Evolutionary conservation across 2,329 filamentous ascomycete genomes (phyloP).

Genomic region (Pseudogymnoascus sp.): DNA sequence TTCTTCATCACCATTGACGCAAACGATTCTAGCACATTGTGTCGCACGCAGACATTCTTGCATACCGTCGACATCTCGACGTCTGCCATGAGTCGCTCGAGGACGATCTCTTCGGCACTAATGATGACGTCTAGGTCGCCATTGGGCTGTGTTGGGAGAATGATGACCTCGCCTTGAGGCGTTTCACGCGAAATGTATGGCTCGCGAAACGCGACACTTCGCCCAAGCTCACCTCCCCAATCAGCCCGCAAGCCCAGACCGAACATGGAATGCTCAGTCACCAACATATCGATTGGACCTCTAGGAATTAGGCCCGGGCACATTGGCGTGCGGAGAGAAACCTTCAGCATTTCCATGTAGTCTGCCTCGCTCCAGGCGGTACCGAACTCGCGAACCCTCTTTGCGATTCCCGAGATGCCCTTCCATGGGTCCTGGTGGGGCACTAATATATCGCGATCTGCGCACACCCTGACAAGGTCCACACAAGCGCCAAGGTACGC

Average conservation of each 20-base stretch:
- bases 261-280: background rate
- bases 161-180: conserved; percentile 1
- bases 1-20: background rate
- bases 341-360: background rate
- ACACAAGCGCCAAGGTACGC: conserved; percentile 1
- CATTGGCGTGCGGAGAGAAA: background rate
- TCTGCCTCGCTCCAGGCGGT: conserved; percentile 1
- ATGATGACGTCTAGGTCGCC: background rate
- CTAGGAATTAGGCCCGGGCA: background rate
- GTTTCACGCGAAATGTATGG: background rate
- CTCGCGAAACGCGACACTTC: background rate
- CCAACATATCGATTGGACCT: conserved; percentile 4
- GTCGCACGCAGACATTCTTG: background rate
- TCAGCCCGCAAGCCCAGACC: background rate
- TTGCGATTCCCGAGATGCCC: background rate
- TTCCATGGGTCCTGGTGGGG: background rate
- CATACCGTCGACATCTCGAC: background rate
- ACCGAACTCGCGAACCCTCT: background rate
- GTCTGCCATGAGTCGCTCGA: background rate
- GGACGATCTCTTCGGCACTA: conserved; percentile 1
- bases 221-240: conserved; percentile 1
- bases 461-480: background rate
- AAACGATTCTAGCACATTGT: background rate
- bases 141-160: background rate
- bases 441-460: background rate